Conservation (phyloP, 192 early-diverging fungal genomes). For the Diversispora eburnea region DNA sequence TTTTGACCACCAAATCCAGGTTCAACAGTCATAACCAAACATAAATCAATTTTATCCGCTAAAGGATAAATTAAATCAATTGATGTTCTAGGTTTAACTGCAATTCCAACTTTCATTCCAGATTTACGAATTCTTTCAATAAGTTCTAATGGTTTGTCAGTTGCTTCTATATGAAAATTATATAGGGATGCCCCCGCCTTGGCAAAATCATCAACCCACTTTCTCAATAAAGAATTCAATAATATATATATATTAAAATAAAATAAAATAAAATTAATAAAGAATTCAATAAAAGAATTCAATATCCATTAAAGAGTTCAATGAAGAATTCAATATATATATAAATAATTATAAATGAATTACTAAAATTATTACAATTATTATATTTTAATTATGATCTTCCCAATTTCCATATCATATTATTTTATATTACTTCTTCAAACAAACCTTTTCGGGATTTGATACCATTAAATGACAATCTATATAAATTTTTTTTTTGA, state of each 20-base stretch:
- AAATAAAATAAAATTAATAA: background rate
- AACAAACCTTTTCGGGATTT: slow-evolving; percentile 40
- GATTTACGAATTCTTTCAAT: slow-evolving; percentile 76
- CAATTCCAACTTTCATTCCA: slow-evolving; percentile 92
- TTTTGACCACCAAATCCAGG: slow-evolving; percentile 96
- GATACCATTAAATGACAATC: slow-evolving; percentile 66
- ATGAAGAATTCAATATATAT: too few species aligned
- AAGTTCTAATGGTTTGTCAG: slow-evolving; percentile 65
- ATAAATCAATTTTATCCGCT: slow-evolving; percentile 73
- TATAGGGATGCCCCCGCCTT: slow-evolving; percentile 83
- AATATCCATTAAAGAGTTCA: background rate
- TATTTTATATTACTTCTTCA: background rate
- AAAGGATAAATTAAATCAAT: slow-evolving; percentile 55
- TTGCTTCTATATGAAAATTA: slow-evolving; percentile 92
- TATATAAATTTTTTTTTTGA: slow-evolving; percentile 13
- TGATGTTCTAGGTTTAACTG: slow-evolving; percentile 86
- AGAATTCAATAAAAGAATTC: background rate
- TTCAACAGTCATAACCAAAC: slow-evolving; percentile 95
- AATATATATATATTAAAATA: background rate
- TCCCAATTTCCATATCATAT: background rate
- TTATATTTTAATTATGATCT: too few species aligned
- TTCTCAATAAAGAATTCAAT: slow-evolving; percentile 17
- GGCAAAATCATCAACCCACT: slow-evolving; percentile 93
- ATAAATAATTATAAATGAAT: too few species aligned
- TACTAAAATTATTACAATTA: too few species aligned